phyloP scores from a whole-genome alignment of 805 yeast genomes.

The Pichia deserticola region DNA sequence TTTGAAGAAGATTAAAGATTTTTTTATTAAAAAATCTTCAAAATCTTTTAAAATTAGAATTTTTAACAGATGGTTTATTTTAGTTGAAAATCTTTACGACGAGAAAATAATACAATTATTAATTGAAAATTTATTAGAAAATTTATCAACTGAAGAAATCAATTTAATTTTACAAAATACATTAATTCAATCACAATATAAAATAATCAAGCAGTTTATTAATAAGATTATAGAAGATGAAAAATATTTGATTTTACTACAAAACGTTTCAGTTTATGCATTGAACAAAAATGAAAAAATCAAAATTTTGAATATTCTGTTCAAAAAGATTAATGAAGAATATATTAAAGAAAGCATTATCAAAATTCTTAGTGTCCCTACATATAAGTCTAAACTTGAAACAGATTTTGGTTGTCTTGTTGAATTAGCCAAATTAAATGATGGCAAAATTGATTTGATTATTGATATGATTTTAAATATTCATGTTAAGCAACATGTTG shows the following conservation, averaged over 20 bases:
- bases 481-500: slow-evolving; percentile 31
- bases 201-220: slow-evolving; percentile 26
- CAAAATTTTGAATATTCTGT: slow-evolving; percentile 21
- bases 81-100: slow-evolving; percentile 33
- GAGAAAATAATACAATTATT: slow-evolving; percentile 24
- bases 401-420: slow-evolving; percentile 12
- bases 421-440: slow-evolving; percentile 9
- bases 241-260: background rate
- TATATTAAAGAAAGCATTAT: slow-evolving; percentile 16
- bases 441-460: slow-evolving; percentile 14
- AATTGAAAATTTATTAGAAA: slow-evolving; percentile 24
- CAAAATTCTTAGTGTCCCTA: slow-evolving; percentile 42
- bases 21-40: slow-evolving; percentile 12
- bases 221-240: slow-evolving; percentile 1
- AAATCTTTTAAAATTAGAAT: slow-evolving; percentile 17
- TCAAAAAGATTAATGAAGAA: slow-evolving; percentile 1
- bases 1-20: slow-evolving; percentile 20
- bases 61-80: slow-evolving; percentile 50
- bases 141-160: slow-evolving; percentile 14
- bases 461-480: slow-evolving; percentile 33
- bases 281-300: slow-evolving; percentile 31
- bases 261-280: slow-evolving; percentile 44
- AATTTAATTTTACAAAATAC: slow-evolving; percentile 28
- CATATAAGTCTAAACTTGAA: slow-evolving; percentile 48
- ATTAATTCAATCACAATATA: slow-evolving; percentile 42